Evolutionary conservation across 75 land plant species (phyloP), one percentile per base, ranked within the genome.

Genomic region (Cupressus sempervirens): DNA sequence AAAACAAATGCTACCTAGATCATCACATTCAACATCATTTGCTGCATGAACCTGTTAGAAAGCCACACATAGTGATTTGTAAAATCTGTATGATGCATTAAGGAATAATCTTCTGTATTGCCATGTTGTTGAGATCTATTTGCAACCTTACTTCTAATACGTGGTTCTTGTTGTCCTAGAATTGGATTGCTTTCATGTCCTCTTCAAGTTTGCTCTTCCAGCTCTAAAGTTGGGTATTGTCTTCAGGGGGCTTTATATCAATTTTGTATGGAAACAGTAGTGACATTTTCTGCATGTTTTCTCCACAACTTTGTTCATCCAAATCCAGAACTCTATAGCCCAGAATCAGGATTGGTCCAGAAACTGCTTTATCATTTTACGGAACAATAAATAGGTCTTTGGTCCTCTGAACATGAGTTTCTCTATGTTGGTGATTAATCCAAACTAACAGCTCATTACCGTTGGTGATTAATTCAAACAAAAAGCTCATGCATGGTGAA

Each of bases 161-260:
- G 81, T 93, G 98, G 84, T 93, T 95, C 67, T 89, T 89, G 84
- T 93, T 96, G 53, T 96, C 98, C 81, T 95, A 92, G 81, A 86
- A 88, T 82, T n/a, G n/a, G n/a, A n/a, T n/a, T n/a, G n/a, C n/a
- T n/a, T n/a, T n/a, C n/a, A n/a, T n/a, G n/a, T n/a, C 97, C 84
- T 96, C 94, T 83, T 95, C 97, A 35, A 96, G 84, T 86, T 93
- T 97, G 81, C 90, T 83, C 73, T 89, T 94, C 98, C 97, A 96
- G 86, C 91, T 92, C 8, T 92, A 94, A 62, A 87, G 89, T 67
- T 90, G 85, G 41, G 80, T 86, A 80, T 90, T 93, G 85, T 96
- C 98, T 89, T 93, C 91, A 4, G 97, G 97, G 26, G 98, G 91
- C 40, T 88, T 95, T 36, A 93, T 92, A 53, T 95, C 93, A 77